Conservation (phyloP, 2,329 filamentous ascomycete species). For the Passalora sequoiae region DNA sequence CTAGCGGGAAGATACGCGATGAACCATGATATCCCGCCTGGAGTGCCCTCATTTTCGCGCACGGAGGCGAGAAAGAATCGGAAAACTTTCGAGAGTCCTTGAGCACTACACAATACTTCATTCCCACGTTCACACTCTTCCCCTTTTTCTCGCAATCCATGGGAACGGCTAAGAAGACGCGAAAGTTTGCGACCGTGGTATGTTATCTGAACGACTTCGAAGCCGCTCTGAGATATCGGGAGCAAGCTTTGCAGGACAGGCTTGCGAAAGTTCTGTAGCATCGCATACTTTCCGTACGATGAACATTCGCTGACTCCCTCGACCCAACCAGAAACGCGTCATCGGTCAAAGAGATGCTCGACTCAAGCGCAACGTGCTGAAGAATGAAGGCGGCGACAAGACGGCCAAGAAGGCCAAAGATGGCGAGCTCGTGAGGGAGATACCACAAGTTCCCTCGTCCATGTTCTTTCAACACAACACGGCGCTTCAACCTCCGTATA, state of each 20-base stretch:
- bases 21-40: too few species aligned
- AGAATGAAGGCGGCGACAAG: constrained; percentile 55
- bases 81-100: too few species aligned
- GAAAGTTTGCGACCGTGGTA: constrained; percentile 79
- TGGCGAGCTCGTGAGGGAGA: constrained; percentile 66
- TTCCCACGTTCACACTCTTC: too few species aligned
- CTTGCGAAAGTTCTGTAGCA: too few species aligned
- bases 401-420: constrained; percentile 50
- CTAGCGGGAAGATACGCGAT: too few species aligned
- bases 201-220: not conserved
- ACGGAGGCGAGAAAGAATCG: too few species aligned
- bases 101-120: too few species aligned
- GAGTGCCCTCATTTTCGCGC: too few species aligned
- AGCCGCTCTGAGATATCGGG: not conserved
- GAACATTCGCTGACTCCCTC: not conserved
- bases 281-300: not conserved
- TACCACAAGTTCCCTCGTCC: constrained; percentile 44
- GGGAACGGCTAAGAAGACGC: constrained; percentile 83
- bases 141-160: constrained; percentile 47
- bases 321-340: constrained; percentile 52
- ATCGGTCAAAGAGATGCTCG: constrained; percentile 76
- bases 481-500: constrained; percentile 77
- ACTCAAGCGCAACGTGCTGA: constrained; percentile 73
- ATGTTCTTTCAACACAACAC: constrained; percentile 90
- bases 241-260: too few species aligned